Evolutionary conservation across 2,329 filamentous ascomycete species (phyloP).

Genomic region (Ceratocystis lukuohia): DNA sequence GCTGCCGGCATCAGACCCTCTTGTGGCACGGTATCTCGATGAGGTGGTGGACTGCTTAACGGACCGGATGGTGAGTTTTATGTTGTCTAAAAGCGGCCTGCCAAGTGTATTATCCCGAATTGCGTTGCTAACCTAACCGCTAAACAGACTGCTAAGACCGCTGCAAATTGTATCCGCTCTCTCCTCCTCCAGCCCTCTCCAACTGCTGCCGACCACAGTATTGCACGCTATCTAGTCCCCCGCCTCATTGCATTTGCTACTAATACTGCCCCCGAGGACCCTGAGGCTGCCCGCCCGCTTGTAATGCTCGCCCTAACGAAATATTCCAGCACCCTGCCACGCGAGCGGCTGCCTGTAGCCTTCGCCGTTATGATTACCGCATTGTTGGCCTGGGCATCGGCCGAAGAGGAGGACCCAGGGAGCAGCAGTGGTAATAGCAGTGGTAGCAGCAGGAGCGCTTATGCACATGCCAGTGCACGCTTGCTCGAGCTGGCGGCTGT

Average conservation of each 20-base stretch:
- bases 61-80: slow-evolving; percentile 57
- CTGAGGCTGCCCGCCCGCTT: slow-evolving; percentile 58
- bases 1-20: slow-evolving; percentile 59
- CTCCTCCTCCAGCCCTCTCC: slow-evolving; percentile 55
- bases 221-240: slow-evolving; percentile 62
- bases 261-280: slow-evolving; percentile 58
- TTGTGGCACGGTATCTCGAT: slow-evolving; percentile 61
- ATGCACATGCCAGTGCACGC: slow-evolving; percentile 60
- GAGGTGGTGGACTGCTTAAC: slow-evolving; percentile 75
- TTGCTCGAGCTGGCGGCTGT: slow-evolving; percentile 69
- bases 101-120: too few relatives aligned
- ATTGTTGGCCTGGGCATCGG: slow-evolving; percentile 57
- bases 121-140: neutral
- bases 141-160: slow-evolving; percentile 65
- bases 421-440: too few relatives aligned
- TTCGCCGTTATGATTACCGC: slow-evolving; percentile 67
- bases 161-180: slow-evolving; percentile 77
- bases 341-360: slow-evolving; percentile 41
- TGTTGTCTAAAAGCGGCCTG: too few relatives aligned
- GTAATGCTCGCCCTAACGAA: slow-evolving; percentile 62
- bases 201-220: slow-evolving; percentile 54
- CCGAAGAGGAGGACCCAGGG: slow-evolving; percentile 38
- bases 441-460: slow-evolving; percentile 27
- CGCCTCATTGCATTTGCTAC: slow-evolving; percentile 63
- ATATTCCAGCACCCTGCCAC: slow-evolving; percentile 43